Percentiles rank a stretch among this genome's conserved stretches.
These are phyloP conservation scores for Suillus hirtellus DNA, from an alignment of 768 basidiomycete species.

Conservation along the genomic window DNA sequence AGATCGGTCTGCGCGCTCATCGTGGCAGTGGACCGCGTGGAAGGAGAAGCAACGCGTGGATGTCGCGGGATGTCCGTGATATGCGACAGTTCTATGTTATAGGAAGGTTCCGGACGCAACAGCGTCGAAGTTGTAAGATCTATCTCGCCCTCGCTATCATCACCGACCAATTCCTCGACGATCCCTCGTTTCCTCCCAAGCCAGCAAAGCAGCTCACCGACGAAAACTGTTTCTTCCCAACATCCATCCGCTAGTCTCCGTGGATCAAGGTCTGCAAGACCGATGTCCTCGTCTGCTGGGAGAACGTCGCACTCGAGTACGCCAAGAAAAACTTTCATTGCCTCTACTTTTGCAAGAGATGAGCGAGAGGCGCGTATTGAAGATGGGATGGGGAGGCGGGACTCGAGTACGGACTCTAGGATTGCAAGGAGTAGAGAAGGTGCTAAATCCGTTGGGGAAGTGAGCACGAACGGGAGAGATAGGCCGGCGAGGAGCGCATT, in stretches of 20 bases:
- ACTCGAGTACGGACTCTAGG: conserved; percentile 59
- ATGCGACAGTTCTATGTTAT: conserved; percentile 20
- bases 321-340: conserved; percentile 75
- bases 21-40: conserved; percentile 37
- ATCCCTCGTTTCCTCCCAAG: conserved; percentile 51
- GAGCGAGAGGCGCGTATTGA: conserved; percentile 39
- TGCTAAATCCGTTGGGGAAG: conserved; percentile 62
- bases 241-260: conserved; percentile 61
- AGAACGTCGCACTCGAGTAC: conserved; percentile 69
- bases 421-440: conserved; percentile 72
- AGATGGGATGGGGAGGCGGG: conserved; percentile 49
- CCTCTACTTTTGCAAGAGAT: conserved; percentile 48
- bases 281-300: conserved; percentile 56
- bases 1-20: conserved; percentile 32
- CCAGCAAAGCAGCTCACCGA: conserved; percentile 72
- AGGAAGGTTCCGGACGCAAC: conserved; percentile 22
- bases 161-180: conserved; percentile 19
- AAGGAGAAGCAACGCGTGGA: conserved; percentile 33
- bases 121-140: conserved; percentile 30
- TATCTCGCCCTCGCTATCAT: conserved; percentile 17
- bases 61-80: conserved; percentile 32
- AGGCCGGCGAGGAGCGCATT: conserved; percentile 49
- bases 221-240: conserved; percentile 64
- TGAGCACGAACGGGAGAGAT: conserved; percentile 45
- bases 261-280: conserved; percentile 66